Percentiles rank a stretch among this genome's conserved stretches.
phyloP scores from a whole-genome alignment of 1,139 yeast species.

The Suhomyces bokatorum region DNA sequence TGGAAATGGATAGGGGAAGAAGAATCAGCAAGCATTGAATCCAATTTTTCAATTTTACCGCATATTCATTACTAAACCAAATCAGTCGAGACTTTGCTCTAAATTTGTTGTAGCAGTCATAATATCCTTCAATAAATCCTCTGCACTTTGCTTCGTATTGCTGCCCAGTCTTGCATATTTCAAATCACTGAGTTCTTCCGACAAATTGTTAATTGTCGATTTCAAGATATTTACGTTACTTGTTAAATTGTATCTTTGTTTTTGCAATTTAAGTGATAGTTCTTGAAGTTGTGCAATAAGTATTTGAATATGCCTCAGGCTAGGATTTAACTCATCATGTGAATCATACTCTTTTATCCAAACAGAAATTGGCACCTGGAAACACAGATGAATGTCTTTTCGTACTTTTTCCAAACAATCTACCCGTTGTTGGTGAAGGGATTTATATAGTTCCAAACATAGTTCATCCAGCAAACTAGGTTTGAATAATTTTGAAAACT shows the following conservation, averaged over 20 bases:
- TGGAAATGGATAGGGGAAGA: slow-evolving; percentile 59
- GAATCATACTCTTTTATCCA: too few species aligned
- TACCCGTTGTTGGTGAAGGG: not conserved
- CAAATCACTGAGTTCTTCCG: slow-evolving; percentile 19
- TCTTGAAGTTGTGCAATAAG: not conserved
- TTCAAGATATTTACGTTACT: not conserved
- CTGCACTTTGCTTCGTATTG: slow-evolving; percentile 8
- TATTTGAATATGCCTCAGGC: not conserved
- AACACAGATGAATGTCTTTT: not conserved
- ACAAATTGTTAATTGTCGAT: not conserved
- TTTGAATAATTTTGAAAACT: not conserved
- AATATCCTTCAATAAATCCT: slow-evolving; percentile 8
- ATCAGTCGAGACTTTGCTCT: not conserved
- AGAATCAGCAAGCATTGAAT: not conserved
- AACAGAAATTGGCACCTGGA: not conserved
- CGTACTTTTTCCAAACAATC: not conserved
- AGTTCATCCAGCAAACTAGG: not conserved
- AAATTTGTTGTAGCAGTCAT: slow-evolving; percentile 8
- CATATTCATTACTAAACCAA: not conserved
- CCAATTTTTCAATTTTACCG: not conserved
- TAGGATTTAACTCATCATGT: too few species aligned
- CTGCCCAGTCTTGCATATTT: slow-evolving; percentile 19
- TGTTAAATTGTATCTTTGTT: not conserved
- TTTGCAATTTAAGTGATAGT: not conserved
- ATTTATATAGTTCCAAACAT: not conserved